Conservation (phyloP, 2,329 filamentous ascomycete genomes). For the Aspergillus sp. region DNA sequence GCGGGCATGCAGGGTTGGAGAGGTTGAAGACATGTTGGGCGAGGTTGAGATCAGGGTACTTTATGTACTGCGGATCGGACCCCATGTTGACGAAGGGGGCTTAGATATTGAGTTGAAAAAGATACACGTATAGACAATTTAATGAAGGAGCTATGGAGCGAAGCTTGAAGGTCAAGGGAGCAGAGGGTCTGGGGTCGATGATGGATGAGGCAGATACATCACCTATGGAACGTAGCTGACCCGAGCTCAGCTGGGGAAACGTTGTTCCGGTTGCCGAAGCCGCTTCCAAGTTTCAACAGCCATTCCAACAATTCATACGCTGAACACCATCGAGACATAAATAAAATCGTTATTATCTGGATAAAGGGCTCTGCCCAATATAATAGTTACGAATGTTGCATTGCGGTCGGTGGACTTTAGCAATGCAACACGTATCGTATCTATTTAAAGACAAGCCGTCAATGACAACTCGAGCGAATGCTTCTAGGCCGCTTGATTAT, state of each 20-base stretch:
- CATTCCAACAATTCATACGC: not conserved
- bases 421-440: too few relatives aligned
- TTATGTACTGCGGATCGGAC: slow-evolving; percentile 66
- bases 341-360: not conserved
- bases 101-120: slow-evolving; percentile 4
- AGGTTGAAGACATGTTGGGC: slow-evolving; percentile 69
- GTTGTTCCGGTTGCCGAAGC: slow-evolving; percentile 32
- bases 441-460: too few relatives aligned
- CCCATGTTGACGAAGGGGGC: slow-evolving; percentile 52
- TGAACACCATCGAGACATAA: not conserved
- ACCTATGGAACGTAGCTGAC: slow-evolving; percentile 26
- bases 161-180: slow-evolving; percentile 21
- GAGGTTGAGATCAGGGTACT: slow-evolving; percentile 64
- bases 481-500: too few relatives aligned
- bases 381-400: too few relatives aligned
- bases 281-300: not conserved
- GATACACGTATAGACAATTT: slow-evolving; percentile 6
- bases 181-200: slow-evolving; percentile 19
- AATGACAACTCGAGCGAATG: too few relatives aligned
- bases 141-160: slow-evolving; percentile 11
- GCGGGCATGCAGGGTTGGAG: slow-evolving; percentile 60
- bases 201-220: slow-evolving; percentile 25
- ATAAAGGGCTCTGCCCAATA: too few relatives aligned
- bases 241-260: slow-evolving; percentile 40
- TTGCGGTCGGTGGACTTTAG: too few relatives aligned